phyloP scores from a whole-genome alignment of 2,329 filamentous ascomycete species.

The Beauveria bassiana region DNA sequence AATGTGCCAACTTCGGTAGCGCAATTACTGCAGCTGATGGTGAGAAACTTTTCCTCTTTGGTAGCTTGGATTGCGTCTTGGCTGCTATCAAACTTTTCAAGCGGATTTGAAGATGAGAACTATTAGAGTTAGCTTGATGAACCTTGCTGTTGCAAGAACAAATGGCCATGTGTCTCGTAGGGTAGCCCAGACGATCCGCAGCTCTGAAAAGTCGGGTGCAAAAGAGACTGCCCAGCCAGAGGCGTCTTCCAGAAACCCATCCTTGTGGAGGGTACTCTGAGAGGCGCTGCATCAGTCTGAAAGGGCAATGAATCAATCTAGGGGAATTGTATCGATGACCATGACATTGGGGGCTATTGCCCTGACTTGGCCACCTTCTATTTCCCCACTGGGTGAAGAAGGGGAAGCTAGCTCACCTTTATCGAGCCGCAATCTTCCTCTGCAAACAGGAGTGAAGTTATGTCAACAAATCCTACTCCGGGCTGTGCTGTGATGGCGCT shows the following conservation, averaged over 20 bases:
- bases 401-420: slow-evolving; percentile 26
- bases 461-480: slow-evolving; percentile 71
- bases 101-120: slow-evolving; percentile 22
- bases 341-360: slow-evolving; percentile 40
- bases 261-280: slow-evolving; percentile 31
- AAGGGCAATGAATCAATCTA: slow-evolving; percentile 36
- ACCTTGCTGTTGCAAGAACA: slow-evolving; percentile 6
- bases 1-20: slow-evolving; percentile 38
- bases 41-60: slow-evolving; percentile 24
- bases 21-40: slow-evolving; percentile 40
- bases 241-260: slow-evolving; percentile 28
- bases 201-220: slow-evolving; percentile 43
- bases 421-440: slow-evolving; percentile 53
- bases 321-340: slow-evolving; percentile 65
- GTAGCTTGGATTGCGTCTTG: slow-evolving; percentile 21
- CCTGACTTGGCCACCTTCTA: slow-evolving; percentile 58
- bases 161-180: slow-evolving; percentile 37
- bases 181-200: slow-evolving; percentile 41
- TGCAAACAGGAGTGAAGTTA: slow-evolving; percentile 66
- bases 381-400: slow-evolving; percentile 24
- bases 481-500: slow-evolving; percentile 60
- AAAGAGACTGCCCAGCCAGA: slow-evolving; percentile 26
- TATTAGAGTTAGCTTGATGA: slow-evolving; percentile 26
- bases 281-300: slow-evolving; percentile 17
- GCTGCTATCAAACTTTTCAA: slow-evolving; percentile 23